Conservation (phyloP, 495 filamentous ascomycete species). For the Penicillium desertorum region DNA sequence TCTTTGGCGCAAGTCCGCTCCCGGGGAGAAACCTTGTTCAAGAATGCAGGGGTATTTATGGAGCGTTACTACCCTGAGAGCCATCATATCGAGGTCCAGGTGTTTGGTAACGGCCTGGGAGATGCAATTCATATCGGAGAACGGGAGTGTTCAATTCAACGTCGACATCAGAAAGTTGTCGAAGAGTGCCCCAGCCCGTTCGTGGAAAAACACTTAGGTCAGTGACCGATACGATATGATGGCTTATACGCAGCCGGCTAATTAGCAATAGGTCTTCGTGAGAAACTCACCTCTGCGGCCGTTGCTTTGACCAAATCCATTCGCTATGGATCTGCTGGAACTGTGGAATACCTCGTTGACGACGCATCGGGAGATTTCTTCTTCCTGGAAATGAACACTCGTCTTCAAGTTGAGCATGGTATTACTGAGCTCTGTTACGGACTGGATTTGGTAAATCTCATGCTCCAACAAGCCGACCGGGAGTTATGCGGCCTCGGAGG, state of each 20-base stretch:
- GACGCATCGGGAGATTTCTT: conserved; percentile 57
- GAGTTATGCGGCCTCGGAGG: conserved; percentile 41
- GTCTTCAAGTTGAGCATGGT: conserved; percentile 66
- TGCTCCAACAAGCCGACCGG: conserved; percentile 52
- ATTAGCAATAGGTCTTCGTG: conserved; percentile 38
- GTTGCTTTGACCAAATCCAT: conserved; percentile 51
- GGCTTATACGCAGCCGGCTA: not conserved
- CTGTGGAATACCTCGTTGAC: conserved; percentile 65
- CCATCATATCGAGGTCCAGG: conserved; percentile 50
- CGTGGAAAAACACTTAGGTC: conserved; percentile 32
- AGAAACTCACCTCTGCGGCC: conserved; percentile 52
- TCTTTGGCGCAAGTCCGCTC: conserved; percentile 39
- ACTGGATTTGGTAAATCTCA: conserved; percentile 59
- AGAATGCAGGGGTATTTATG: conserved; percentile 48
- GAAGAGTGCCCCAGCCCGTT: conserved; percentile 53
- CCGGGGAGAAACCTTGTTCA: conserved; percentile 43
- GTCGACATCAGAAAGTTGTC: conserved; percentile 58
- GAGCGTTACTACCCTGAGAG: conserved; percentile 44
- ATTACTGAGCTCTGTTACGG: conserved; percentile 61
- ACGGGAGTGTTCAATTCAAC: conserved; percentile 49
- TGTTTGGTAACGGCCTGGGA: conserved; percentile 47
- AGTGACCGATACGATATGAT: not conserved
- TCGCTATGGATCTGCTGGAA: conserved; percentile 60
- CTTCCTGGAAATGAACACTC: conserved; percentile 69
- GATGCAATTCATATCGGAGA: conserved; percentile 45